Percentiles rank a stretch among this genome's conserved stretches.
Conservation (phyloP, 2,329 filamentous ascomycete genomes). For the Penicillium capsulatum region DNA sequence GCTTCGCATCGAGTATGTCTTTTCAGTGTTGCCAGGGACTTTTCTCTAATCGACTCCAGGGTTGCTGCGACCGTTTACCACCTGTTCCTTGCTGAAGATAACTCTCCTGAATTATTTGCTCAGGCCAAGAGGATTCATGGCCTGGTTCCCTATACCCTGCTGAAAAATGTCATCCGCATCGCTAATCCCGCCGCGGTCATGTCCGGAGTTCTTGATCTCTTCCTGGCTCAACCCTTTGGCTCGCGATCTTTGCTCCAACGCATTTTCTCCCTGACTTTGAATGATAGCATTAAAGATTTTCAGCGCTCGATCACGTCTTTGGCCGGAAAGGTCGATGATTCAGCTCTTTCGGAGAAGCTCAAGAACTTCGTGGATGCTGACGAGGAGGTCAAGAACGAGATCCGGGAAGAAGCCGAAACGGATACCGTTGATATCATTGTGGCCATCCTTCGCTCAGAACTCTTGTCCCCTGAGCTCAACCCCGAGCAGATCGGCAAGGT, state of each 20-base stretch:
- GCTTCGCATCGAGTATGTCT: slow-evolving; percentile 75
- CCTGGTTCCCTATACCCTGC: slow-evolving; percentile 81
- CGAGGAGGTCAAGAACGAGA: slow-evolving; percentile 67
- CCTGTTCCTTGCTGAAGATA: slow-evolving; percentile 94
- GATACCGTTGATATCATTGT: slow-evolving; percentile 84
- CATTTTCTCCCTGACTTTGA: slow-evolving; percentile 86
- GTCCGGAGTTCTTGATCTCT: slow-evolving; percentile 90
- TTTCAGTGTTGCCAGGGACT: background rate
- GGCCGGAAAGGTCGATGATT: slow-evolving; percentile 72
- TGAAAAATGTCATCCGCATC: slow-evolving; percentile 96
- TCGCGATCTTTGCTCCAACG: slow-evolving; percentile 85
- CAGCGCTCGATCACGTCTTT: slow-evolving; percentile 83
- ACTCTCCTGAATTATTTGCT: slow-evolving; percentile 91
- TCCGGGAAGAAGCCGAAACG: slow-evolving; percentile 66
- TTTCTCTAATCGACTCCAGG: slow-evolving; percentile 30
- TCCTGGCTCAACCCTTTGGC: slow-evolving; percentile 91
- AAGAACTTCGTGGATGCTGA: slow-evolving; percentile 71
- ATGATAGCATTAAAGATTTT: slow-evolving; percentile 82
- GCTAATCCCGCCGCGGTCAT: slow-evolving; percentile 96
- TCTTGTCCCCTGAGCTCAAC: slow-evolving; percentile 66
- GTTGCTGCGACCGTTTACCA: slow-evolving; percentile 96
- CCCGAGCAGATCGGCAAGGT: slow-evolving; percentile 74
- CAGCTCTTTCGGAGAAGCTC: slow-evolving; percentile 73
- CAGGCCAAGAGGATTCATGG: slow-evolving; percentile 94
- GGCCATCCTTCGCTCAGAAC: slow-evolving; percentile 73